These are phyloP conservation scores for Drechslerella coelobrocha DNA, from an alignment of 2,329 filamentous ascomycete species.

Conservation along the genomic window DNA sequence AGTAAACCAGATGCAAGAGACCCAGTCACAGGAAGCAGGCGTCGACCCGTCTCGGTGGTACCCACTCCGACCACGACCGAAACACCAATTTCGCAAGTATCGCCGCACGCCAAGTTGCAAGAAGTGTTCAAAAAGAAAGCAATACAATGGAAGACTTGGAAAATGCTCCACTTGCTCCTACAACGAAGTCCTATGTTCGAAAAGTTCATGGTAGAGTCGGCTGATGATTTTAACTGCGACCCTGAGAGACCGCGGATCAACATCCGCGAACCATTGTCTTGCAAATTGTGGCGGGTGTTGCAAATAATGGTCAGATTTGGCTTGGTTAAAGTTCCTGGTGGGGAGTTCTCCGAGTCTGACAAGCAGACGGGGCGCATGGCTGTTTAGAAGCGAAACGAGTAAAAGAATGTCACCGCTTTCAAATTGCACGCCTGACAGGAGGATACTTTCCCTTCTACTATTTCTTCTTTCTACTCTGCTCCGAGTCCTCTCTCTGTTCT, in stretches of 20 bases:
- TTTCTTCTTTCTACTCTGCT: no score
- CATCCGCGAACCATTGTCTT: background rate
- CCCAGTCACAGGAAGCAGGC: background rate
- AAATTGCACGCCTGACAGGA: no score
- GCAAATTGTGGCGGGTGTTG: slow-evolving; percentile 11
- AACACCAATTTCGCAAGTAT: background rate
- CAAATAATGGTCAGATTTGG: slow-evolving; percentile 14
- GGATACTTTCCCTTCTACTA: no score
- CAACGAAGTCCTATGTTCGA: background rate
- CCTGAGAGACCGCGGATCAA: background rate
- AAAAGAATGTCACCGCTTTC: no score
- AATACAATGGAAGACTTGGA: slow-evolving; percentile 15
- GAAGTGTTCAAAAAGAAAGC: background rate
- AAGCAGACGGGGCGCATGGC: background rate
- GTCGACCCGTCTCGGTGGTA: background rate
- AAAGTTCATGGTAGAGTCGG: background rate
- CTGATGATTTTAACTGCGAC: background rate
- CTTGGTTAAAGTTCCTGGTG: slow-evolving; percentile 5
- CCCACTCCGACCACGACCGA: background rate
- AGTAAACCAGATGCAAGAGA: background rate
- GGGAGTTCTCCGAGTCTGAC: background rate
- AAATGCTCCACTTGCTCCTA: slow-evolving; percentile 3
- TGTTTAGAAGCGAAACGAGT: background rate
- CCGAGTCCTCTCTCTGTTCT: no score
- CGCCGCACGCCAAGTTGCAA: background rate